Base-by-base conservation (phyloP, 371 early-diverging fungal genomes). In the Syncephalis fuscata region DNA sequence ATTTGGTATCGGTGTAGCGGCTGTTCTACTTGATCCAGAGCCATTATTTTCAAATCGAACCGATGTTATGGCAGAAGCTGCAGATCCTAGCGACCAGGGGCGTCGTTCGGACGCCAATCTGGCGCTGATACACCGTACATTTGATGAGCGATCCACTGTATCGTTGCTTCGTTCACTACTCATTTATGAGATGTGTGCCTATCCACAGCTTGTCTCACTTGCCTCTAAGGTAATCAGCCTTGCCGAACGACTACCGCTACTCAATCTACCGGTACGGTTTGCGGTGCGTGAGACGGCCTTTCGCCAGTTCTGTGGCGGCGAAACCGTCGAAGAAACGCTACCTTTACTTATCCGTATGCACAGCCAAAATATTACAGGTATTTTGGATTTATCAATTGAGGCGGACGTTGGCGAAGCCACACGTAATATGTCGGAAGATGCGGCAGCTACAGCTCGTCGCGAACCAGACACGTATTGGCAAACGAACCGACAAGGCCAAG, bases 291-390 rank as follows among this genome's bases (percentile, higher is more conserved):
- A 71, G 38, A 88, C 92, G 14, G 87, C 92, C 65, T 93, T 91
- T 65, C 70, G 70, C 24, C 86, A 87, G 52, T 93, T 93, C 62
- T 91, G 91, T 59, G 93, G 67, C 39, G 97, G 97, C 49, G 94
- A 96, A 63, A 78, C 80, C 15, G 70, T 82, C 24, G 76, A 75
- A 11, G 92, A 92, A 55, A 85, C 90, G 50, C 64, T 78, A 8
- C 76, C 78, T n/a, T 78, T 78, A 15, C 91, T 96, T 87, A 70
- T 71, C 37, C 45, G 56, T 19, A 70, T 92, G 48, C 60, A 75
- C 48, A 58, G 62, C 19, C 58, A 66, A 14, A 77, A 82, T 5
- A 84, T 96, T 63, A 82, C 83, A 19, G 76, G 82, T 26, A 92
- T 92, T 56, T 73, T 92, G 37, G 93, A 91, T 60, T 64, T 86